A percentile compares a stretch with the other conserved stretches of the same genome.
These are phyloP conservation scores for Penicillium egyptiacum DNA, from an alignment of 495 filamentous ascomycete genomes.

Conservation along the genomic window DNA sequence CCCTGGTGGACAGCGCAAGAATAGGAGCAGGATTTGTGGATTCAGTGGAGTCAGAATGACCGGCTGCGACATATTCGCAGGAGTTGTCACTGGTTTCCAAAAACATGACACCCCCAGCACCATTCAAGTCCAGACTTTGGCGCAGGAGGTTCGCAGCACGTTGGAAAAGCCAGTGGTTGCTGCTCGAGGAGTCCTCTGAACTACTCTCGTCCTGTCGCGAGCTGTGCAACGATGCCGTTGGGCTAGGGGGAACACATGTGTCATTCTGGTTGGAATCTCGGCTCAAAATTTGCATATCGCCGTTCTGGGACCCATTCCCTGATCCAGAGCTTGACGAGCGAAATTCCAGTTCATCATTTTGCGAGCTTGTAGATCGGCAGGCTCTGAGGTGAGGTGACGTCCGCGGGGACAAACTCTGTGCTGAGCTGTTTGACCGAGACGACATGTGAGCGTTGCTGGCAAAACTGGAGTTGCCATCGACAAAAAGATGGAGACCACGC, in stretches of 20 bases:
- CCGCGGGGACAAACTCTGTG: background rate
- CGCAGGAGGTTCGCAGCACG: conserved; percentile 50
- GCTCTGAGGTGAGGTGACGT: background rate
- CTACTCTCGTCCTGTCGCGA: background rate
- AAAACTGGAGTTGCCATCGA: conserved; percentile 38
- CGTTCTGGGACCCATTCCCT: background rate
- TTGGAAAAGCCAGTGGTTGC: conserved; percentile 35
- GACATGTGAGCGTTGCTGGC: conserved; percentile 13
- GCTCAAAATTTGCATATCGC: background rate
- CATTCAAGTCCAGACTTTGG: conserved; percentile 44
- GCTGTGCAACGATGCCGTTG: background rate
- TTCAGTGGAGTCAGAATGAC: conserved; percentile 8
- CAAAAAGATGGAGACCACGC: conserved; percentile 53
- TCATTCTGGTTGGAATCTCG: background rate
- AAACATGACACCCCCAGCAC: conserved; percentile 44
- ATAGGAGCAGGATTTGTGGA: conserved; percentile 13
- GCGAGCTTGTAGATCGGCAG: background rate
- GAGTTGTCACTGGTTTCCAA: conserved; percentile 24
- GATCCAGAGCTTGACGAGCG: background rate
- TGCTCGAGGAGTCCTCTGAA: conserved; percentile 9
- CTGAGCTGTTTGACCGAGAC: background rate
- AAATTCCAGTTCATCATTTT: background rate
- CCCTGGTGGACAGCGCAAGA: conserved; percentile 15
- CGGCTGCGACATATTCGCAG: conserved; percentile 6
- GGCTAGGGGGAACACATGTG: background rate